Base-by-base conservation (phyloP, 2,329 filamentous ascomycete species). In the Remersonia thermophila region DNA sequence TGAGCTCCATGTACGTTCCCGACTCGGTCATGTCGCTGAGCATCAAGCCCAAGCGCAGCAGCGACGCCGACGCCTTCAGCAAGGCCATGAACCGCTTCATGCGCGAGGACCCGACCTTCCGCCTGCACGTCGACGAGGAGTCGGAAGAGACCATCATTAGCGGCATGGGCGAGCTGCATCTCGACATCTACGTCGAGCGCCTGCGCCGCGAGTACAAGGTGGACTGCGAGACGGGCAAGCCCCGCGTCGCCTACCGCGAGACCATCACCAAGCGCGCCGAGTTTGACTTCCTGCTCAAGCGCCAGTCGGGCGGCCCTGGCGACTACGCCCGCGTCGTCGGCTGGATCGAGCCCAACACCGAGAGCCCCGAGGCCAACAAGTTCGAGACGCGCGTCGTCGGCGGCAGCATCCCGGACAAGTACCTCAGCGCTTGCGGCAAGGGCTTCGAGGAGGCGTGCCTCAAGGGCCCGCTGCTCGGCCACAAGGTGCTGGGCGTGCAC, bases 21-120 rank as follows among this genome's bases (percentile, higher is more conserved):
- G 91, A 98, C 56, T 84, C 91, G 20, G 91, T 98, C 66, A 95
- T 98, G 62, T 96, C 89, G 13, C 77, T 98, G 29, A 95, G 87
- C 15, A 96, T 98, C 68, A 86, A 84, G 61, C 91, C 91, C 32
- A 96, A 96, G 70, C 78, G 84, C 58, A 86, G 74, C 56, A 91
- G 84, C 58, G 89, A 98, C 53, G 78, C 81, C 40, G 77, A 84
- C 56, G 91, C 93, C 66, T 98, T 98, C 71, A 87, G 80, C 55
- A 98, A 98, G 66, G 91, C 91, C 49, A 96, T 98, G 78, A 91
- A 89, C 58, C 83, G 91, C 49, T 98, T 98, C 73, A 89, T 95
- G 63, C 82, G 91, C 45, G 91, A 98, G 63, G 91, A 98, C 53
- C 91, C 91, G 3, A 98, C 91, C 10, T 98, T 98, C 75, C 78